Base-by-base conservation (phyloP, 2,329 filamentous ascomycete genomes). In the Monilinia vaccinii-corymbosi region DNA sequence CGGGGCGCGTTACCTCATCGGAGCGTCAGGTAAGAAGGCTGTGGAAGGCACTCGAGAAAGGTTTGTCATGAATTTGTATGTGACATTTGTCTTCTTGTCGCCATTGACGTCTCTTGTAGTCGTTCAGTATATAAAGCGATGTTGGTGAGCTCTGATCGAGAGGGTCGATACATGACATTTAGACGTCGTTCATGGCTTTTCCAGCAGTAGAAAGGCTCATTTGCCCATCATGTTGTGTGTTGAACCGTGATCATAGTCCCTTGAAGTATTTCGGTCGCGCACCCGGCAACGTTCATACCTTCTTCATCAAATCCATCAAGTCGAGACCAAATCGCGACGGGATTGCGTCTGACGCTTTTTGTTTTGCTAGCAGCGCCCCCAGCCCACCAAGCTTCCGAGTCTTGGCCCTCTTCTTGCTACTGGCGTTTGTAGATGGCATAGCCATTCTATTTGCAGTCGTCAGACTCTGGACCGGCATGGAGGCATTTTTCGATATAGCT, bases 321-420 rank as follows among this genome's bases (percentile, higher is more conserved):
- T 73, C 70, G 8, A 75, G 65, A 16, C 71, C 72, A 62, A 68
- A 70, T 25, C 65, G 68, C 32, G 64, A 63, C 4, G 48, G 32
- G 23, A 42, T 48, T 25, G 62, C 38, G 36, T 65, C 61, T 9
- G 62, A 55, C 25, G 62, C 65, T 23, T 70, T 70, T 18, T 66
- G 65, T 40, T 66, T 70, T 45, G 68, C 67, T 75, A 88, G 74
- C 45, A 88, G 71, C 55, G 84, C 83, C 69, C 86, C 82, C n/a
- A 89, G 74, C 1, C 83, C 84, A 38, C 82, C 81, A 28, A 69
- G 64, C 71, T 87, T 88, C 62, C 84, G 77, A 62, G 75, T 81
- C 73, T 84, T 87, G 36, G 84, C 81, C 53, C 84, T 77, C 73
- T 86, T 86, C 73, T 83, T 86, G 73, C 81, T 86, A 72, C 74